Percentiles rank a stretch among this genome's conserved stretches.
Evolutionary conservation across 2,329 filamentous ascomycete genomes (phyloP).

Genomic region (Sordariomycetes sp.): DNA sequence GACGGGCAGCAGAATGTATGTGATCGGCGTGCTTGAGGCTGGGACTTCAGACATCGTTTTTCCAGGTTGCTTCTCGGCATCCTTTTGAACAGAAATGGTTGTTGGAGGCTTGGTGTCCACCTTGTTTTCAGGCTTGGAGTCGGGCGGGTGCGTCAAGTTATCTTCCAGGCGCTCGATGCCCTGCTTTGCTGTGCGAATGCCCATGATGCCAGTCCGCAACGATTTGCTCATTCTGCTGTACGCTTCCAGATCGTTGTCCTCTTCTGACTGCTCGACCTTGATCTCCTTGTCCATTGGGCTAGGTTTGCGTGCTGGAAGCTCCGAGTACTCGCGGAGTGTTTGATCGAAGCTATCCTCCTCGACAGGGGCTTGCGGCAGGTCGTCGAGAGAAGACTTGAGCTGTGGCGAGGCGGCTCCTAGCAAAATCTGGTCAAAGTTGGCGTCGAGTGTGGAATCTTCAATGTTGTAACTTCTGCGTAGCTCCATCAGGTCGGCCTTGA

Average conservation of each 20-base stretch:
- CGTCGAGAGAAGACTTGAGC: conserved; percentile 14
- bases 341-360: conserved; percentile 13
- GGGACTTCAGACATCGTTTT: conserved; percentile 6
- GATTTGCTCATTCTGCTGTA: conserved; percentile 42
- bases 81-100: background rate
- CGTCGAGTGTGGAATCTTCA: conserved; percentile 51
- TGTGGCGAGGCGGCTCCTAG: conserved; percentile 19
- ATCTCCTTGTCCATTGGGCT: conserved; percentile 4
- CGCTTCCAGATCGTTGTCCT: conserved; percentile 29
- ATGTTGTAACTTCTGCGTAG: conserved; percentile 44
- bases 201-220: conserved; percentile 39
- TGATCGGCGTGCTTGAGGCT: too few relatives aligned
- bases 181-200: conserved; percentile 44
- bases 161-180: conserved; percentile 50
- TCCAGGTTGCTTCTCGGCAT: background rate
- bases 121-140: conserved; percentile 6
- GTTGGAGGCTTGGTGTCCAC: background rate
- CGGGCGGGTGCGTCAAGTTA: conserved; percentile 29
- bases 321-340: conserved; percentile 10
- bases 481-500: conserved; percentile 44
- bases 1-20: conserved; percentile 33
- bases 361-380: conserved; percentile 10
- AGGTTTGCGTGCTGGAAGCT: too few relatives aligned
- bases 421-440: conserved; percentile 44
- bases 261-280: conserved; percentile 2